Evolutionary conservation across 2,329 filamentous ascomycete species (phyloP), one percentile per base, ranked within the genome.

Genomic region (Fragosphaeria purpurea): DNA sequence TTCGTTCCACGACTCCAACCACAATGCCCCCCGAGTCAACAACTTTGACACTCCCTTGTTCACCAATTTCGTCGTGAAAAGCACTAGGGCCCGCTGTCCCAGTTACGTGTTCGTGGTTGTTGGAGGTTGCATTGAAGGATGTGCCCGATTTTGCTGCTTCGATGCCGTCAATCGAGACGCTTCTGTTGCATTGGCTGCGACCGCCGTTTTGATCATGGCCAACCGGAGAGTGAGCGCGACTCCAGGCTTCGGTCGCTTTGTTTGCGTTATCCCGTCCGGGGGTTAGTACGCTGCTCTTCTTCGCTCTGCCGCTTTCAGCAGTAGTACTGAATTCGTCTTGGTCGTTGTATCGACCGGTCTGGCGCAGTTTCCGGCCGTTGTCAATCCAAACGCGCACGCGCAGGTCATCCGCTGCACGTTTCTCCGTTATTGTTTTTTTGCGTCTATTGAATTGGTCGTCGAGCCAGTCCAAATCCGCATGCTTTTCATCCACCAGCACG

Each of bases 1-100:
- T 65, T 1, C 61, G 63, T 41, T 62, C 59, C 35, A 74, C 56
- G 5, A 61, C 57, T 2, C 68, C 71, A 13, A 74, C 59, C 6
- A 67, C 51, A 2, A 60, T 60, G n/a, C 68, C 70, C 4, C 67
- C 62, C 0, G 63, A 59, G 51, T 69, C 65, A 22, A 65, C 54
- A 2, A 75, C 62, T 39, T 70, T 57, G 5, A 67, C 64, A 1
- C 35, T 61, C 53, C 39, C 49, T 22, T 22, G 22, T 22, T 22
- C 22, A 12, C n/a, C 13, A 6, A n/a, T n/a, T 7, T 10, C 38
- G 9, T 7, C 38, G 38, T 7, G 10, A 6, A n/a, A 10, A 12
- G 38, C 38, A 6, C 5, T n/a, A 7, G 10, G 10, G 9, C 38
- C 5, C 7, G 38, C 11, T 6, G 6, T 12, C 7, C 38, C 38